Conservation (phyloP, 805 yeast genomes). For the Myxozyma mucilagina region DNA sequence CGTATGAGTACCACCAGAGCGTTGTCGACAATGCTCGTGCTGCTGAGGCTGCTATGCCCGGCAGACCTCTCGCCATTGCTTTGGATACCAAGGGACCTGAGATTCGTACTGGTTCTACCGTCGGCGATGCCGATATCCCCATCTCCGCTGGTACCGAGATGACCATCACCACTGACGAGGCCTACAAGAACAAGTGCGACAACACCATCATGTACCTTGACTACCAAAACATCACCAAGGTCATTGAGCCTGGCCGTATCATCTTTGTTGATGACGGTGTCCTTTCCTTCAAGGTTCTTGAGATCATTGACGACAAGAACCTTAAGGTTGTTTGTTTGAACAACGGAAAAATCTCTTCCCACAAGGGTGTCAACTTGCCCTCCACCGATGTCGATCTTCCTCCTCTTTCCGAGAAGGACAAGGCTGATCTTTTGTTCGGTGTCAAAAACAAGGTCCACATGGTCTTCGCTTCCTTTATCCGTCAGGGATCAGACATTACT, state of each 20-base stretch:
- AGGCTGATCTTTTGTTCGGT: slow-evolving; percentile 88
- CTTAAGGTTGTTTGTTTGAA: slow-evolving; percentile 86
- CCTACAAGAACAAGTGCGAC: slow-evolving; percentile 68
- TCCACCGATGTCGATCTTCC: slow-evolving; percentile 99
- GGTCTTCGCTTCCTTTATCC: slow-evolving; percentile 97
- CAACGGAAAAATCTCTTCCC: slow-evolving; percentile 93
- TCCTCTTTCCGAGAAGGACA: slow-evolving; percentile 95
- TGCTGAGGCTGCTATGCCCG: slow-evolving; percentile 85
- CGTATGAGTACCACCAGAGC: slow-evolving; percentile 95
- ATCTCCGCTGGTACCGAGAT: slow-evolving; percentile 83
- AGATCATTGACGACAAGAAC: slow-evolving; percentile 75
- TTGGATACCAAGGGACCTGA: slow-evolving; percentile 99
- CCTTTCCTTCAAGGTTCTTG: slow-evolving; percentile 86
- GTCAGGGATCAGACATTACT: slow-evolving; percentile 85
- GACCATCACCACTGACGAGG: slow-evolving; percentile 89
- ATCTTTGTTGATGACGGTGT: slow-evolving; percentile 98
- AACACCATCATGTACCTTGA: slow-evolving; percentile 85
- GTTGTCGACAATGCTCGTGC: slow-evolving; percentile 96
- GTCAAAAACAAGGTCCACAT: slow-evolving; percentile 97
- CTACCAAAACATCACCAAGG: slow-evolving; percentile 95
- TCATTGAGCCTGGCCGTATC: slow-evolving; percentile 80
- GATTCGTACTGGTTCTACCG: slow-evolving; percentile 97
- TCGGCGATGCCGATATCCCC: slow-evolving; percentile 75
- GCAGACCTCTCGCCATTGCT: slow-evolving; percentile 98
- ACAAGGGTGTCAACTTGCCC: slow-evolving; percentile 99